These are phyloP conservation scores for Bipolaris oryzae DNA, from an alignment of 2,329 filamentous ascomycete genomes.

Conservation along the genomic window DNA sequence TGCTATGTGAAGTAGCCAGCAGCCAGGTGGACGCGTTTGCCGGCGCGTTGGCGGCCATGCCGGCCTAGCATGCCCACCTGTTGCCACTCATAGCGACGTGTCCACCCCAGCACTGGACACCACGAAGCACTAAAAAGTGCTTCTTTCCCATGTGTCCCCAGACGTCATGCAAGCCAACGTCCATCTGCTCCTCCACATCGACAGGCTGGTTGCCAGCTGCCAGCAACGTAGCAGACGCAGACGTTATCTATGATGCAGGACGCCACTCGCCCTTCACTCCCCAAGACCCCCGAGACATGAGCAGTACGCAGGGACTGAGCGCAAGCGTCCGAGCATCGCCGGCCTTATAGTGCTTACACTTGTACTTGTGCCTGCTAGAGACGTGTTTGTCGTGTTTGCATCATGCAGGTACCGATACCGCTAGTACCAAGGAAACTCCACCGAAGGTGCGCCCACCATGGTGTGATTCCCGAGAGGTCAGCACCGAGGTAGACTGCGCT, in stretches of 20 bases:
- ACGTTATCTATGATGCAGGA: not conserved
- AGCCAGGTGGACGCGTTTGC: slow-evolving; percentile 3
- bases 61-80: not conserved
- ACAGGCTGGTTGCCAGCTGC: not conserved
- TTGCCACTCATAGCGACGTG: slow-evolving; percentile 7
- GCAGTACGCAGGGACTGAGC: not conserved
- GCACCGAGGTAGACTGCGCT: slow-evolving; percentile 5
- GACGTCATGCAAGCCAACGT: slow-evolving; percentile 1
- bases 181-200: not conserved
- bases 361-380: not conserved
- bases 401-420: slow-evolving; percentile 17
- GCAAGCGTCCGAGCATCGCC: not conserved
- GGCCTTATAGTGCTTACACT: not conserved
- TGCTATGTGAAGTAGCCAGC: not conserved
- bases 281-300: not conserved
- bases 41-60: slow-evolving; percentile 9
- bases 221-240: not conserved
- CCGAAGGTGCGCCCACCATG: slow-evolving; percentile 36
- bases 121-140: not conserved
- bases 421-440: slow-evolving; percentile 21
- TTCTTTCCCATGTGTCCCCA: not conserved
- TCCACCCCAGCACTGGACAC: not conserved
- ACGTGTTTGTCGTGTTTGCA: slow-evolving; percentile 28
- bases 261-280: not conserved
- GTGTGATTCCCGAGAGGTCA: slow-evolving; percentile 36